Evolutionary conservation across 169 alveolate species (phyloP).

Genomic region (Cryptosporidium sp.): DNA sequence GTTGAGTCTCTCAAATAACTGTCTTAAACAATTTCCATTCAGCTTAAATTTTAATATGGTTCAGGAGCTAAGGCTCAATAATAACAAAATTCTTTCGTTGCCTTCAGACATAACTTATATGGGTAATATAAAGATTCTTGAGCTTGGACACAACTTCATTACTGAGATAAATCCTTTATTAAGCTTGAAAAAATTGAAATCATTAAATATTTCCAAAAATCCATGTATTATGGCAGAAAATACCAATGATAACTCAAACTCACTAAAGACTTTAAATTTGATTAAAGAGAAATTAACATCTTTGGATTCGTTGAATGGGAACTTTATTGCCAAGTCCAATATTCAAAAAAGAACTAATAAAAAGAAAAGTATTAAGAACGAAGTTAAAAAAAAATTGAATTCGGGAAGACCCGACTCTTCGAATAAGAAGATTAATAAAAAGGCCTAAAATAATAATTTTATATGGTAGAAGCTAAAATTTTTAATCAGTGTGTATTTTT

Average conservation of each 20-base stretch:
- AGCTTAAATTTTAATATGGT: slow-evolving; percentile 44
- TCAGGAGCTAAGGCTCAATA: slow-evolving; percentile 47
- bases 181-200: slow-evolving; percentile 5
- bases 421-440: slow-evolving; percentile 1
- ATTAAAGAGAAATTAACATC: neutral
- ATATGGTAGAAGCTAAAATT: neutral
- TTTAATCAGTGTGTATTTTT: neutral
- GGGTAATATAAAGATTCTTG: slow-evolving; percentile 59
- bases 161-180: slow-evolving; percentile 15
- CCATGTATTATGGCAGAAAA: slow-evolving; percentile 25
- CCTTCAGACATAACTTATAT: slow-evolving; percentile 30
- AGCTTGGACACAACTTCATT: slow-evolving; percentile 62
- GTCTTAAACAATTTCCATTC: slow-evolving; percentile 52
- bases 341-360: neutral
- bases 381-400: neutral
- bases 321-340: neutral
- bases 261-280: neutral
- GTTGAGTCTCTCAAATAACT: slow-evolving; percentile 47
- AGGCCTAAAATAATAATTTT: neutral
- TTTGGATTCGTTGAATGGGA: slow-evolving; percentile 28
- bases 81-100: slow-evolving; percentile 33
- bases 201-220: slow-evolving; percentile 43
- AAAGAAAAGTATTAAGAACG: neutral
- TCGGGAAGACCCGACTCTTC: neutral
- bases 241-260: neutral